These are phyloP conservation scores for Candida dubliniensis DNA, from an alignment of 1,139 yeast species.

Conservation along the genomic window DNA sequence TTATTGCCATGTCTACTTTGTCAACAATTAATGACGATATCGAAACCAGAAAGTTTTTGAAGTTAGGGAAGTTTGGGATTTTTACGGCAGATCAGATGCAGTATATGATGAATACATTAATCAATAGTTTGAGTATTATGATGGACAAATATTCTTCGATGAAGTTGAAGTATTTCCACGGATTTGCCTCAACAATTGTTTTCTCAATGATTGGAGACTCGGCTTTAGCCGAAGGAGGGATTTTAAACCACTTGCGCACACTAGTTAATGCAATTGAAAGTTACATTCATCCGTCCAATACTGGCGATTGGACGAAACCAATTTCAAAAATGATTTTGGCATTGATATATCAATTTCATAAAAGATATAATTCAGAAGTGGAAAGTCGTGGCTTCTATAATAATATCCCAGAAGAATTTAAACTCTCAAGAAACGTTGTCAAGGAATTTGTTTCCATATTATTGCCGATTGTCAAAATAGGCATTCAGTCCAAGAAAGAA, in stretches of 20 bases:
- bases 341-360: constrained; percentile 57
- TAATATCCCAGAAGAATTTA: constrained; percentile 46
- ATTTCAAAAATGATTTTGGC: constrained; percentile 64
- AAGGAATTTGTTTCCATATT: constrained; percentile 55
- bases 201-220: constrained; percentile 61
- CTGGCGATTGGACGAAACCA: constrained; percentile 79
- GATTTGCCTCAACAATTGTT: constrained; percentile 62
- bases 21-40: constrained; percentile 28
- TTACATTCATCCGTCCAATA: constrained; percentile 87
- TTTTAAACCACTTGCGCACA: constrained; percentile 54
- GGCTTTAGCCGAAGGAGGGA: constrained; percentile 41
- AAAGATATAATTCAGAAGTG: constrained; percentile 52
- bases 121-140: constrained; percentile 53
- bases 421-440: constrained; percentile 44
- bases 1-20: constrained; percentile 55
- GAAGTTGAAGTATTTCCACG: constrained; percentile 50
- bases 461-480: constrained; percentile 61
- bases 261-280: constrained; percentile 75
- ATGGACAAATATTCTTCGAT: constrained; percentile 39
- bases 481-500: constrained; percentile 75
- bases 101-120: constrained; percentile 55
- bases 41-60: constrained; percentile 14
- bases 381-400: constrained; percentile 40
- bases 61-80: constrained; percentile 52
- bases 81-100: constrained; percentile 62